Conservation (phyloP, 805 yeast species). For the Candida boidinii region DNA sequence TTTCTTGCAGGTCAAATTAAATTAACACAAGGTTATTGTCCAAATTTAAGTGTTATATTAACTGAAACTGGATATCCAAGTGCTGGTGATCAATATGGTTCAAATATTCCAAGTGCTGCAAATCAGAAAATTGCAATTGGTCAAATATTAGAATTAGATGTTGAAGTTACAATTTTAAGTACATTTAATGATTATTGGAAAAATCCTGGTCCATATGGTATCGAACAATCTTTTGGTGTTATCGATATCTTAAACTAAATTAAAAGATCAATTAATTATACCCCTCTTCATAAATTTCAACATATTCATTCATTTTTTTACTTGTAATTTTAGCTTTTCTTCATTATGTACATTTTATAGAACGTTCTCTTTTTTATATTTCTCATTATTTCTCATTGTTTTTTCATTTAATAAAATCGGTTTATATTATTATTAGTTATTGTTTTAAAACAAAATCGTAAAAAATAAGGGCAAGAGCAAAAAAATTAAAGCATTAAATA, state of each 20-base stretch:
- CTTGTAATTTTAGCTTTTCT: not conserved
- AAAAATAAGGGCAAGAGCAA: too few relatives aligned
- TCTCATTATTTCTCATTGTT: not conserved
- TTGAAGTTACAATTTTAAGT: slow-evolving; percentile 63
- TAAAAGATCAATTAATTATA: slow-evolving; percentile 2
- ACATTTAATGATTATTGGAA: slow-evolving; percentile 88
- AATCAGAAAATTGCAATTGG: slow-evolving; percentile 69
- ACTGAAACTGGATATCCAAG: slow-evolving; percentile 92
- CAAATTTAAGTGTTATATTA: slow-evolving; percentile 43
- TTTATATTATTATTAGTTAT: too few relatives aligned
- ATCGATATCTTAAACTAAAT: slow-evolving; percentile 27
- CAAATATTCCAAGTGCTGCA: slow-evolving; percentile 56
- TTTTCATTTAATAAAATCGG: not conserved
- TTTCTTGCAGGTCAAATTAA: slow-evolving; percentile 59
- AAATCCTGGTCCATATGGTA: slow-evolving; percentile 68
- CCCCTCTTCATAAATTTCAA: slow-evolving; percentile 1
- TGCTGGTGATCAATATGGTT: slow-evolving; percentile 62
- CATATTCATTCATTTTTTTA: not conserved
- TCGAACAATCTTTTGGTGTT: slow-evolving; percentile 84
- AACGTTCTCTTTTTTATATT: not conserved
- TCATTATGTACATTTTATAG: not conserved
- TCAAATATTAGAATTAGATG: slow-evolving; percentile 50
- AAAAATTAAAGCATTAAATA: not conserved
- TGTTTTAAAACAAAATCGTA: too few relatives aligned
- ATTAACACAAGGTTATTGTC: slow-evolving; percentile 48